These are phyloP conservation scores for Psidium guajava DNA, from an alignment of 345 rosid genomes.

Conservation along the genomic window DNA sequence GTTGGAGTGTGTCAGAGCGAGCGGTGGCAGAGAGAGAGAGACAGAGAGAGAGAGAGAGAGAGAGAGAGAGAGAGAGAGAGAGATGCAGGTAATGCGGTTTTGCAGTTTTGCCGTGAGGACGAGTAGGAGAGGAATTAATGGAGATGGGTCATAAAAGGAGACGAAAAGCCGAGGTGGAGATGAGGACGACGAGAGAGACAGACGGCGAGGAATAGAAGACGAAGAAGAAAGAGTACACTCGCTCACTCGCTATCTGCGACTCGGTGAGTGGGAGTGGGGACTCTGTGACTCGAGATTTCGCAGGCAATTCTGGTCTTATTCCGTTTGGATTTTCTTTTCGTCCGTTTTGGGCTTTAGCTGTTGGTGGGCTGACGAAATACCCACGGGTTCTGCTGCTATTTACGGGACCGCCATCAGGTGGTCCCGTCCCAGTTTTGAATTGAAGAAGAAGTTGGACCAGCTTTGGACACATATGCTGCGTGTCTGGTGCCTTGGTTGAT, in stretches of 20 bases:
- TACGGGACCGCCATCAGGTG: slow-evolving; percentile 5
- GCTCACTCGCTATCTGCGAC: not conserved
- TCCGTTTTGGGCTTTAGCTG: not conserved
- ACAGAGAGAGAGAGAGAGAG: not conserved
- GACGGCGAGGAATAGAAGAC: not conserved
- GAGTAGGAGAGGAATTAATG: not conserved
- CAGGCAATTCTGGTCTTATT: not conserved
- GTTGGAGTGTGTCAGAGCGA: slow-evolving; percentile 11
- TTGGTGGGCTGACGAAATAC: not conserved
- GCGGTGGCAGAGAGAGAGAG: not conserved
- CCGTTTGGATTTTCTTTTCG: not conserved
- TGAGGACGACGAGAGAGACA: not conserved
- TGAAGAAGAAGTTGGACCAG: not conserved
- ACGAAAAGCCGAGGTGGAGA: not conserved
- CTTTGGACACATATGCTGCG: not conserved
- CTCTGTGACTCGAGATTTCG: not conserved
- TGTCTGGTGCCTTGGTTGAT: not conserved
- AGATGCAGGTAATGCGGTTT: not conserved
- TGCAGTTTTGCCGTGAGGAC: not conserved
- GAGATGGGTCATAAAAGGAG: not conserved
- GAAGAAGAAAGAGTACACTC: not conserved
- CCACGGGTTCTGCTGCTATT: not conserved
- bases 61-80: not conserved
- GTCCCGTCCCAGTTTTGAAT: not conserved
- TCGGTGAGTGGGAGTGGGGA: not conserved